Base-by-base conservation (phyloP, 225 moss, liverwort and hornwort species). In the Pseudisothecium myosuroides region DNA sequence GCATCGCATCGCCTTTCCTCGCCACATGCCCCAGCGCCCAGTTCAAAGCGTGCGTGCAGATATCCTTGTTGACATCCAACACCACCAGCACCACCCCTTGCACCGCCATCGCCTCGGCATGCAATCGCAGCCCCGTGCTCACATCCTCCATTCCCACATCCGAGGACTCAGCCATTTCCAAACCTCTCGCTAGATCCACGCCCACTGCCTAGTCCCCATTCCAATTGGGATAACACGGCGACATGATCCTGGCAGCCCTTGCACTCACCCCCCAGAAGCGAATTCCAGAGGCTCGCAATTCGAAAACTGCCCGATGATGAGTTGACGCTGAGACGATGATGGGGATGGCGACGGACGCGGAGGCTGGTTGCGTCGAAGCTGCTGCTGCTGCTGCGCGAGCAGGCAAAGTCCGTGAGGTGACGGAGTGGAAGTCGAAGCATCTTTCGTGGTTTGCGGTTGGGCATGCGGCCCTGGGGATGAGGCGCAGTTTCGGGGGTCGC, bases 61-160 rank as follows among this genome's bases (percentile, higher is more conserved):
- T 84, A 8, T 94, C 93, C 90, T 90, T 93, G 83, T 92, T 94
- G 39, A 94, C 92, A 72, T 94, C 94, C 89, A 94, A 72, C 60
- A 92, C 92, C 17, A 94, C 94, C 69, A 94, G 71, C 85, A 94
- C 94, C 82, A 94, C 94, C 54, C 94, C 94, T 83, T 91, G 93
- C 83, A 84, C 87, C 64, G 92, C 90, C 84, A 76, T 85, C 52
- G 91, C 89, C n/a, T 89, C 91, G 85, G 85, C 90, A 71, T 88
- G 88, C 90, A 86, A 86, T 49, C 60, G 86, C 74, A 88, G 86
- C 29, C 74, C 88, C 26, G 88, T 58, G 63, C 43, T 63, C 31
- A 26, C 76, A 49, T 92, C 92, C 81, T 94, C 94, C 94, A 94
- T 94, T 27, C 87, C 50, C 32, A 91, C 89, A 28, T 89, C 89